These are phyloP conservation scores for Marasmius oreades DNA, from an alignment of 1,284 basidiomycete genomes.

Conservation along the genomic window DNA sequence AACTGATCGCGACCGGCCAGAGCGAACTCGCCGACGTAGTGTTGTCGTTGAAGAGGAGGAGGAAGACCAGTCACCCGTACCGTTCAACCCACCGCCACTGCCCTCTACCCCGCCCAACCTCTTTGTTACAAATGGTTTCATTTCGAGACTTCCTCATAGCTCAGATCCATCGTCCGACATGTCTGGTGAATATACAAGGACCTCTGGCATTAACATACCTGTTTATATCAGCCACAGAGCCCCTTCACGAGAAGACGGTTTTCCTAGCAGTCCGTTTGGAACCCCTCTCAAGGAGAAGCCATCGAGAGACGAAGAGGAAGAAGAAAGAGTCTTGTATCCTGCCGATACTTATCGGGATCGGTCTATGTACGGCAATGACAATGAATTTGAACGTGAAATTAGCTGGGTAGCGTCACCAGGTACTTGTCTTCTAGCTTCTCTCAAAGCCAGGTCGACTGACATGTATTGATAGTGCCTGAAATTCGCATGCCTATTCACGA, in stretches of 20 bases:
- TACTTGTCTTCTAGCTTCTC: slow-evolving; percentile 29
- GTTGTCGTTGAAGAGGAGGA: slow-evolving; percentile 71
- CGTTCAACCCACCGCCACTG: slow-evolving; percentile 25
- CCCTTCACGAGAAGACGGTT: slow-evolving; percentile 50
- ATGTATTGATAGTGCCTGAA: slow-evolving; percentile 38
- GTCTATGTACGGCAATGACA: slow-evolving; percentile 41
- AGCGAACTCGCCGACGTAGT: slow-evolving; percentile 54
- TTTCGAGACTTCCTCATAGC: slow-evolving; percentile 39
- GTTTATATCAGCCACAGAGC: slow-evolving; percentile 41
- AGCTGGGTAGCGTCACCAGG: slow-evolving; percentile 74
- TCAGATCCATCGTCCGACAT: slow-evolving; percentile 48
- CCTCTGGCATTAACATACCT: slow-evolving; percentile 39
- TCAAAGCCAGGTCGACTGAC: slow-evolving; percentile 10
- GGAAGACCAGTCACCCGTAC: slow-evolving; percentile 36
- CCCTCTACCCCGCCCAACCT: slow-evolving; percentile 28
- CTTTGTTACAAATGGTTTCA: slow-evolving; percentile 21
- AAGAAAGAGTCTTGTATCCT: slow-evolving; percentile 59
- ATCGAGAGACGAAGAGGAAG: slow-evolving; percentile 56
- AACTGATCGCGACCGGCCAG: slow-evolving; percentile 24
- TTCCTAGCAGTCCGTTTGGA: slow-evolving; percentile 70
- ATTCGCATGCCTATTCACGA: slow-evolving; percentile 61
- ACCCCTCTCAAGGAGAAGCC: slow-evolving; percentile 61
- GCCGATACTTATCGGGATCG: slow-evolving; percentile 43
- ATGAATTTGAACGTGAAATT: slow-evolving; percentile 58
- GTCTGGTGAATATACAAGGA: slow-evolving; percentile 40